These are phyloP conservation scores for Tulasnella sp. DNA, from an alignment of 768 basidiomycete genomes.

Conservation along the genomic window DNA sequence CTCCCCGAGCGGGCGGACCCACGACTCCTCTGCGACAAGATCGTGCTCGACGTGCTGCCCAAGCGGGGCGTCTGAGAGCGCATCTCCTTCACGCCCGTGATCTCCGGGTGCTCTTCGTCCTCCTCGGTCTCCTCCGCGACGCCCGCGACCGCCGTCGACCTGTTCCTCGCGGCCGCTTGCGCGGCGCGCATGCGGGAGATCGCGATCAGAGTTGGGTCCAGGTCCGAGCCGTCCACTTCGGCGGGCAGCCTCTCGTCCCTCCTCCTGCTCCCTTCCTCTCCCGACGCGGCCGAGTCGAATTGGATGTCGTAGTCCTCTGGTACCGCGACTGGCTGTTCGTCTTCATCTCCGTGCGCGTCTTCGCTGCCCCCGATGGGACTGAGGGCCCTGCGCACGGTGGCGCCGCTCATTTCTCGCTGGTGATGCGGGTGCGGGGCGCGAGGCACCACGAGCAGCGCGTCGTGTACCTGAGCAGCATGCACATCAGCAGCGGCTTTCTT, in stretches of 20 bases:
- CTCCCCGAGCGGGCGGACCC: neutral
- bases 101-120: neutral
- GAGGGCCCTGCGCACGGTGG: neutral
- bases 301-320: neutral
- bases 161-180: neutral
- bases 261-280: neutral
- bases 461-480: neutral
- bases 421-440: neutral
- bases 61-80: neutral
- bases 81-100: neutral
- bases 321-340: neutral
- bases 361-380: slow-evolving; percentile 3
- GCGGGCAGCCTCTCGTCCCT: neutral
- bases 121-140: neutral
- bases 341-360: neutral
- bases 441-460: slow-evolving; percentile 6
- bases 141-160: neutral
- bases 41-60: neutral
- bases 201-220: neutral
- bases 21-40: neutral
- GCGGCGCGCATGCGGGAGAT: neutral
- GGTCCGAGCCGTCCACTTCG: neutral
- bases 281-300: neutral
- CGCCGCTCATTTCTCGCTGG: neutral
- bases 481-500: neutral